Percentiles rank a stretch among this genome's conserved stretches.
Conservation (phyloP, 1,284 basidiomycete species). For the Boletus nobilissimus region DNA sequence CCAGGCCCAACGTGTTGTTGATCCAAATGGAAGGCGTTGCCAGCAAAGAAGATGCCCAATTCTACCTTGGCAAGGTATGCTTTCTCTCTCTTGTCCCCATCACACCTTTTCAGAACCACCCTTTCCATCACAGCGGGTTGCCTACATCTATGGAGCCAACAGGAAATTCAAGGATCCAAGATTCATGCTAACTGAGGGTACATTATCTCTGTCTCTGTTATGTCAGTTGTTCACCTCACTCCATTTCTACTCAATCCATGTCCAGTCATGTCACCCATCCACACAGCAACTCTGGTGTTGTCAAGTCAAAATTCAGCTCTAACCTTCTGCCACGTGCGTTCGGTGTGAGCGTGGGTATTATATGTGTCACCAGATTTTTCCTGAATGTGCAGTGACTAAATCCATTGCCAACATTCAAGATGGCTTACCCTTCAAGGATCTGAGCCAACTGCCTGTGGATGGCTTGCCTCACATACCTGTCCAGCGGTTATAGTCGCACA, state of each 20-base stretch:
- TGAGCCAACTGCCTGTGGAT: slow-evolving; percentile 42
- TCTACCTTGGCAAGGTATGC: slow-evolving; percentile 97
- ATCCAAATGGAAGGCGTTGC: slow-evolving; percentile 98
- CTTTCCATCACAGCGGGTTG: slow-evolving; percentile 76
- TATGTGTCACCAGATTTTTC: slow-evolving; percentile 53
- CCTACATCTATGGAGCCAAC: slow-evolving; percentile 98
- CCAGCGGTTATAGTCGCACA: slow-evolving; percentile 35
- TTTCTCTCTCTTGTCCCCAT: background rate
- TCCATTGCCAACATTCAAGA: slow-evolving; percentile 44
- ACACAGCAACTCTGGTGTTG: slow-evolving; percentile 95
- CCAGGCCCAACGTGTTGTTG: slow-evolving; percentile 94
- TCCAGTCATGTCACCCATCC: slow-evolving; percentile 87
- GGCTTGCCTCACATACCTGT: no score
- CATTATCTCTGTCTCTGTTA: slow-evolving; percentile 42
- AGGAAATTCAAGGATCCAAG: slow-evolving; percentile 91
- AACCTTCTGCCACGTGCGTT: slow-evolving; percentile 98
- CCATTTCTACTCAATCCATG: background rate
- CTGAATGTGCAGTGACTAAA: background rate
- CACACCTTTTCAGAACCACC: background rate
- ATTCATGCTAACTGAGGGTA: slow-evolving; percentile 98
- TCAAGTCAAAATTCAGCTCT: slow-evolving; percentile 96
- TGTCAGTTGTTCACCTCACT: background rate
- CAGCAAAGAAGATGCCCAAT: slow-evolving; percentile 93
- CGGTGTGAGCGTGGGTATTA: slow-evolving; percentile 94
- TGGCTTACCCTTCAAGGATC: slow-evolving; percentile 65